These are phyloP conservation scores for Entonaema liquescens DNA, from an alignment of 495 filamentous ascomycete species.

Conservation along the genomic window DNA sequence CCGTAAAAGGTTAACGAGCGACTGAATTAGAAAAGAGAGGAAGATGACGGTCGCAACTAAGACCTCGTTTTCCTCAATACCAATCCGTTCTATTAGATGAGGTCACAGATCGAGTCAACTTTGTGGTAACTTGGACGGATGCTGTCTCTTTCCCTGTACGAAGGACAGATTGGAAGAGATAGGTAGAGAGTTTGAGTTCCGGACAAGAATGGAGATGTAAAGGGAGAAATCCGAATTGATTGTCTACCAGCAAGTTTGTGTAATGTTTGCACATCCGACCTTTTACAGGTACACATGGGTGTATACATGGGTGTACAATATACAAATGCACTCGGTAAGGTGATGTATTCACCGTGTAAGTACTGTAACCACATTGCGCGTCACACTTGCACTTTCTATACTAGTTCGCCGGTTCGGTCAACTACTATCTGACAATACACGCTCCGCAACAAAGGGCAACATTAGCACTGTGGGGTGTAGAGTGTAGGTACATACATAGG, in stretches of 20 bases:
- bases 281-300: too few relatives aligned
- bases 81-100: not conserved
- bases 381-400: not conserved
- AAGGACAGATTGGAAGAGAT: constrained; percentile 9
- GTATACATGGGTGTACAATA: too few relatives aligned
- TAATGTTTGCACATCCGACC: not conserved
- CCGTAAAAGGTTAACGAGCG: constrained; percentile 28
- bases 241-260: not conserved
- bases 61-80: not conserved
- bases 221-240: constrained; percentile 4
- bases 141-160: not conserved
- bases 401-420: not conserved
- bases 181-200: not conserved
- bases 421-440: not conserved
- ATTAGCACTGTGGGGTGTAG: not conserved
- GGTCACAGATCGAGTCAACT: not conserved
- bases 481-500: too few relatives aligned
- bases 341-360: not conserved
- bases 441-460: not conserved
- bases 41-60: constrained; percentile 5
- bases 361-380: not conserved
- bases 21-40: constrained; percentile 20
- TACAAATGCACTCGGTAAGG: not conserved
- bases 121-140: not conserved
- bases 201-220: constrained; percentile 2